Evolutionary conservation across 352 stramenopile species (phyloP), one percentile per base, ranked within the genome.

Genomic region (Lagenidium giganteum): DNA sequence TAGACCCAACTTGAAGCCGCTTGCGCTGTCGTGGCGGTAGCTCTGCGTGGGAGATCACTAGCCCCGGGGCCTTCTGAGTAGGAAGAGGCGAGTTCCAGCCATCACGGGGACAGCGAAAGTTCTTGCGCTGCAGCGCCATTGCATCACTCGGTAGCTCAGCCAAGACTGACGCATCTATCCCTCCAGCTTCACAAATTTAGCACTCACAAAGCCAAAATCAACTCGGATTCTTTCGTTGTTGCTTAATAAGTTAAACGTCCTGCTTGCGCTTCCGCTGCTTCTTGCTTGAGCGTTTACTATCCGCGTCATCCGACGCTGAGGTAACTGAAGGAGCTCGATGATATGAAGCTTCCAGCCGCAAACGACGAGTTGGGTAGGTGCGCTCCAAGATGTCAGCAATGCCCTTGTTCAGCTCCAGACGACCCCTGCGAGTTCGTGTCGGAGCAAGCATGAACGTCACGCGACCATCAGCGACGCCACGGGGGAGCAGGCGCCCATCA

Each of bases 401-500:
- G 8, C 31, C 53, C 41, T 71, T 59, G 32, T 78, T 74, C 20
- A 85, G 68, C 45, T 64, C 48, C 25, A 87, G 41, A 29, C 57
- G 60, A 18, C 51, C 49, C 43, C 66, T 63, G 22, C 77, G 67
- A 13, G 44, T 22, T 31, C 60, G 68, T 29, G 61, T 76, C 1
- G 66, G 56, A 3, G 51, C 61, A 20, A 85, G 42, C 3, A 61
- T 57, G 38, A 67, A 87, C 17, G 53, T 42, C 33, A 59, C 59
- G 33, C 65, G 61, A 12, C 69, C 75, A 23, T 73, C 59, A 8
- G 73, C 70, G 3, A 87, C 76, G 17, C 83, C 80, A 18, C 68
- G 69, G 8, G 83, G 83, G 23, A 94, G 61, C 25, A 94, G 49
- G 5, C 83, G 80, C 1, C 71, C 83, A 49, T 91, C 79, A 8